These are phyloP conservation scores for Gossypioides kirkii DNA, from an alignment of 345 rosid genomes.

Conservation along the genomic window DNA sequence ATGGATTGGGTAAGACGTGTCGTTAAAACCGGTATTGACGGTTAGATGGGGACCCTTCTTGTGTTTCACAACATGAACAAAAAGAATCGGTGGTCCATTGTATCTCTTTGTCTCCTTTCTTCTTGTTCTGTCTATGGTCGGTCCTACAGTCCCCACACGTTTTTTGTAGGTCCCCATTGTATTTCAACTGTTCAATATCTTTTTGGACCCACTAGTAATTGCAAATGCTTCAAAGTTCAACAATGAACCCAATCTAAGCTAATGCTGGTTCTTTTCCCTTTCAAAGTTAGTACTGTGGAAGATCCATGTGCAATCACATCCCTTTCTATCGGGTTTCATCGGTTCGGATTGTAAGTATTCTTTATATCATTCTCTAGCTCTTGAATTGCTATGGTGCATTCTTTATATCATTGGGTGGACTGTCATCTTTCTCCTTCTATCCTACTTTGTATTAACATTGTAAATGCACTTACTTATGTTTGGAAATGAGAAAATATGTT, in stretches of 20 bases:
- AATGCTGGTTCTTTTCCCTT: no score
- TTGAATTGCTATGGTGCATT: no score
- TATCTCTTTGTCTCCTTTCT: conserved; percentile 24
- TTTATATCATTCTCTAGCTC: no score
- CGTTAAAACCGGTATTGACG: conserved; percentile 32
- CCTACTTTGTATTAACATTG: no score
- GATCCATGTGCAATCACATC: no score
- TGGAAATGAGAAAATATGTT: no score
- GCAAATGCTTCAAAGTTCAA: background rate
- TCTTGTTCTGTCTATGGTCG: background rate
- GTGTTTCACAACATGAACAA: conserved; percentile 29
- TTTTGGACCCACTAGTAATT: background rate
- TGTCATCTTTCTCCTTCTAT: no score
- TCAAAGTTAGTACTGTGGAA: background rate
- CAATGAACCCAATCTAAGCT: background rate
- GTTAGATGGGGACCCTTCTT: conserved; percentile 19
- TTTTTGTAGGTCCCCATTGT: conserved; percentile 11
- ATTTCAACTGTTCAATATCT: background rate
- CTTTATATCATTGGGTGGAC: no score
- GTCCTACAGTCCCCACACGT: conserved; percentile 8
- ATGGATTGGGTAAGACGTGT: conserved; percentile 30
- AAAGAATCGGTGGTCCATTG: conserved; percentile 19
- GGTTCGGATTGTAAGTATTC: no score
- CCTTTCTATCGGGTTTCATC: no score
- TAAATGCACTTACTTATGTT: no score